Percentiles rank a stretch among this genome's conserved stretches.
Conservation (phyloP, 805 yeast species). For the Kurtzmaniella fragi region DNA sequence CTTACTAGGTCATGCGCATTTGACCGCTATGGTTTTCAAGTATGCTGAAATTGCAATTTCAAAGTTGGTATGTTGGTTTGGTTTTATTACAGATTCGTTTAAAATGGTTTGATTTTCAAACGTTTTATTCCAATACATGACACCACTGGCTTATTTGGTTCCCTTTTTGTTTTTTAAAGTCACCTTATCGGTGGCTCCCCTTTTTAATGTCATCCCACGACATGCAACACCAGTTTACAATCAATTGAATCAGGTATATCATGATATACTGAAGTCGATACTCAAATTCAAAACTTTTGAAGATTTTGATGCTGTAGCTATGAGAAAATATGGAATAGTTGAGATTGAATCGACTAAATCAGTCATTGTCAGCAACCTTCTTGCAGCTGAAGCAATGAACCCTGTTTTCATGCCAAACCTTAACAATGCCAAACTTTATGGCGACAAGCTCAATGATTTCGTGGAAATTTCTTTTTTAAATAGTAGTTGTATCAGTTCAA, state of each 20-base stretch:
- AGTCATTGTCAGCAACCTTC: constrained; percentile 7
- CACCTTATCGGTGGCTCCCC: no score
- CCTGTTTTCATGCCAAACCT: constrained; percentile 4
- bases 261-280: constrained; percentile 5
- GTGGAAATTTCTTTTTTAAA: constrained; percentile 6
- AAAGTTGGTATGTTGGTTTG: no score
- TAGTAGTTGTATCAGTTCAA: not conserved
- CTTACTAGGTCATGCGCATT: no score
- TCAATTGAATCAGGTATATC: constrained; percentile 4
- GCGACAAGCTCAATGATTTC: constrained; percentile 3
- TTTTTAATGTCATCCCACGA: not conserved
- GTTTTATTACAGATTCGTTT: no score
- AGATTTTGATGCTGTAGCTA: constrained; percentile 7
- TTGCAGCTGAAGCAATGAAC: constrained; percentile 8
- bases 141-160: not conserved
- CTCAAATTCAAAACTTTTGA: constrained; percentile 7
- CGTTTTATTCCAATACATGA: not conserved
- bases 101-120: no score
- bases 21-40: no score
- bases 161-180: not conserved
- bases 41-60: not conserved
- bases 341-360: constrained; percentile 8
- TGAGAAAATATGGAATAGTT: constrained; percentile 10
- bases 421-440: not conserved
- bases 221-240: constrained; percentile 1